These are phyloP conservation scores for Talaromyces atroroseus DNA, from an alignment of 2,329 filamentous ascomycete genomes.

Conservation along the genomic window DNA sequence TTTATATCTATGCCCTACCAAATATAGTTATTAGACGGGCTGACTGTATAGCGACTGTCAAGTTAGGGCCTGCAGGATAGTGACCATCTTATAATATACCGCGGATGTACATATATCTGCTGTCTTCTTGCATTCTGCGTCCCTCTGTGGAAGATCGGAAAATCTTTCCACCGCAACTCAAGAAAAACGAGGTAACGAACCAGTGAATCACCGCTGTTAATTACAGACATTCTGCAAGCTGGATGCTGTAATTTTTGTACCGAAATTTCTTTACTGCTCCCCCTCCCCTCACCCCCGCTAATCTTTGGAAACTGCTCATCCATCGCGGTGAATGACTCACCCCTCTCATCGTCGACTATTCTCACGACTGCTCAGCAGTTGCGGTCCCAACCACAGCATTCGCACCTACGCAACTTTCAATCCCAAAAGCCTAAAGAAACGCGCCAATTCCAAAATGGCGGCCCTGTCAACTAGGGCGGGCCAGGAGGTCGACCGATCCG, in stretches of 20 bases:
- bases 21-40: no score
- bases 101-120: no score
- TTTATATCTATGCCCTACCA: no score
- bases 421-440: constrained; percentile 19
- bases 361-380: constrained; percentile 28
- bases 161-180: background rate
- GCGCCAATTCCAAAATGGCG: constrained; percentile 46
- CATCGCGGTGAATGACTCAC: constrained; percentile 36
- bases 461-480: constrained; percentile 76
- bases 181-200: background rate
- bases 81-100: no score
- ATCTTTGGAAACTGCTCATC: background rate
- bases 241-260: constrained; percentile 9
- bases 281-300: constrained; percentile 7
- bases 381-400: constrained; percentile 32
- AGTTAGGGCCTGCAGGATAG: no score
- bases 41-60: no score
- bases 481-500: constrained; percentile 76
- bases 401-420: constrained; percentile 25
- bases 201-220: background rate
- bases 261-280: background rate
- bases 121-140: background rate
- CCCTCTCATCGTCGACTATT: constrained; percentile 30
- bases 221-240: background rate
- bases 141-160: background rate